A percentile compares a stretch with the other conserved stretches of the same genome.
Conservation (phyloP, 2,329 filamentous ascomycete species). For the Corynespora cassiicola region DNA sequence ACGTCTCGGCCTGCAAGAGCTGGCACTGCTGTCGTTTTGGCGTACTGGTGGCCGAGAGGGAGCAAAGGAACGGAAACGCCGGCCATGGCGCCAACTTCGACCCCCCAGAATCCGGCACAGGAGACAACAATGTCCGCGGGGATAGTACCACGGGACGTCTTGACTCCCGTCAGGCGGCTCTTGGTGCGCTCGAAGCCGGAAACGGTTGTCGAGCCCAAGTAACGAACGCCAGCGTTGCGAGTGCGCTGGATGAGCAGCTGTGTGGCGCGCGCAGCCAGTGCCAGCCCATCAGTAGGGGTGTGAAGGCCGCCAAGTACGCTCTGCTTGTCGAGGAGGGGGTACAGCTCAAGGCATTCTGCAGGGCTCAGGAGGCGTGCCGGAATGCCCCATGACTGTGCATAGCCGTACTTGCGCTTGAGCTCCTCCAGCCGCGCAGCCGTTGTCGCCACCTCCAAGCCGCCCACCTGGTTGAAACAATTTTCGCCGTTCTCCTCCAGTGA, state of each 20-base stretch:
- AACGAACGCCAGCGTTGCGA: conserved; percentile 63
- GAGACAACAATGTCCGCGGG: conserved; percentile 67
- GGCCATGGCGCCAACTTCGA: conserved; percentile 68
- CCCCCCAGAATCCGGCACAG: conserved; percentile 71
- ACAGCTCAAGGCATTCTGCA: conserved; percentile 60
- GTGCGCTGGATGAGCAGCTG: conserved; percentile 67
- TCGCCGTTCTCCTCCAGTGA: conserved; percentile 53
- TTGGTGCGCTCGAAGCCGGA: conserved; percentile 61
- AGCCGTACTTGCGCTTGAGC: conserved; percentile 68
- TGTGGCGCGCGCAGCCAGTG: conserved; percentile 66
- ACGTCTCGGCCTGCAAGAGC: conserved; percentile 50
- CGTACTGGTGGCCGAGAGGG: conserved; percentile 69
- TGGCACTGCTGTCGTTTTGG: conserved; percentile 64
- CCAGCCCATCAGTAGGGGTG: conserved; percentile 67
- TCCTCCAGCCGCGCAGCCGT: conserved; percentile 65
- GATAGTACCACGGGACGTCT: conserved; percentile 56
- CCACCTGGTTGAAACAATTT: conserved; percentile 68
- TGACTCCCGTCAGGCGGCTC: conserved; percentile 63
- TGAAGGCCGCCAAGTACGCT: conserved; percentile 65
- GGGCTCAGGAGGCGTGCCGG: conserved; percentile 59
- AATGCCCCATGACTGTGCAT: conserved; percentile 67
- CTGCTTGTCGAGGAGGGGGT: conserved; percentile 62
- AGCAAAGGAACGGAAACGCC: conserved; percentile 64
- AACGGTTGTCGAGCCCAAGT: conserved; percentile 63
- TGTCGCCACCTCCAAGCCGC: conserved; percentile 68